Conservation (phyloP, 106 monocot genomes). For the Acanthochlamys bracteata region DNA sequence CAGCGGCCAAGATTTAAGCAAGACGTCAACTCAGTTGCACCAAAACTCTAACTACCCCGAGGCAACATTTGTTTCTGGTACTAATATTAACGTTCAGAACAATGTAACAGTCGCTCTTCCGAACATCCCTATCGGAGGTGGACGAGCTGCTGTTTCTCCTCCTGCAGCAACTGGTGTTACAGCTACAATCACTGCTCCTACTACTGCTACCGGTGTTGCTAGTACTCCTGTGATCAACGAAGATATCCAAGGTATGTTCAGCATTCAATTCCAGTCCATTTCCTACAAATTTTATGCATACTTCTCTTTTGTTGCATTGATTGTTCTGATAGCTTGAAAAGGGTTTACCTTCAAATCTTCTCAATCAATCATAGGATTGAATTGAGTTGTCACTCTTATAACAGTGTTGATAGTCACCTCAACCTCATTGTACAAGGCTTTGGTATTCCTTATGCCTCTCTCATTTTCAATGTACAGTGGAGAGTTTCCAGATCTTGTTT, state of each 20-base stretch:
- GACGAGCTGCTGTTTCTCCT: too few relatives aligned
- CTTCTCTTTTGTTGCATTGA: too few relatives aligned
- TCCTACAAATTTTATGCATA: too few relatives aligned
- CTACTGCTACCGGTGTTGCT: constrained; percentile 1
- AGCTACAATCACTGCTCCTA: constrained; percentile 5
- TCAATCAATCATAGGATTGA: too few relatives aligned
- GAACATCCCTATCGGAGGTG: not conserved
- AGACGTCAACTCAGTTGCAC: constrained; percentile 1
- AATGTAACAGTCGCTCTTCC: not conserved
- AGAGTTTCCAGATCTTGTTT: not conserved
- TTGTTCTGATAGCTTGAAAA: too few relatives aligned
- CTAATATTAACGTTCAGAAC: not conserved
- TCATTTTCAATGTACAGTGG: not conserved
- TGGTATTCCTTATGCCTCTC: not conserved
- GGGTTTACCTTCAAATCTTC: too few relatives aligned
- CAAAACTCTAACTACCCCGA: not conserved
- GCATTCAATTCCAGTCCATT: too few relatives aligned
- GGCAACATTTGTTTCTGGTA: not conserved
- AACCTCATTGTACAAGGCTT: too few relatives aligned
- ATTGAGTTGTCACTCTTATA: too few relatives aligned
- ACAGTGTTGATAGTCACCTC: too few relatives aligned
- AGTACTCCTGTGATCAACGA: constrained; percentile 13
- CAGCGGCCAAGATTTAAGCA: not conserved
- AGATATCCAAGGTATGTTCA: constrained; percentile 32
- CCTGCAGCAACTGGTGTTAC: too few relatives aligned